Evolutionary conservation across 1,284 basidiomycete genomes (phyloP).

Genomic region (Pseudozyma tsukubaensis): DNA sequence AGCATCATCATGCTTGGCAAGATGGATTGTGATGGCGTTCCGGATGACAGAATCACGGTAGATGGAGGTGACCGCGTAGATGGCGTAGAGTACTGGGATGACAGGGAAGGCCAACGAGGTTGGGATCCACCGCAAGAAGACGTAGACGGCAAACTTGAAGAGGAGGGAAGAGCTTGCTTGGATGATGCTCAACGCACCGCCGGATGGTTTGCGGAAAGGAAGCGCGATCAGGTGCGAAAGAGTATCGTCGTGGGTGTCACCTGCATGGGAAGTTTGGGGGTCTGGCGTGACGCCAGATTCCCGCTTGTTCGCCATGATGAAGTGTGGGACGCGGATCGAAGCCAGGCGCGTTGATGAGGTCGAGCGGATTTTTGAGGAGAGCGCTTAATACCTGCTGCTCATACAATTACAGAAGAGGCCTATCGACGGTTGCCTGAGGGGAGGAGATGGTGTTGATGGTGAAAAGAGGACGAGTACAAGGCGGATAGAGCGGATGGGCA

Average conservation of each 20-base stretch:
- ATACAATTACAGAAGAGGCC: background rate
- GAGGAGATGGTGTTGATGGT: background rate
- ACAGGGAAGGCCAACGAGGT: slow-evolving; percentile 42
- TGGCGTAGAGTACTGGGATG: slow-evolving; percentile 51
- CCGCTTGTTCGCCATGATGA: slow-evolving; percentile 31
- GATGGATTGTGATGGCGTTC: slow-evolving; percentile 27
- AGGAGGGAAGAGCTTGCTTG: slow-evolving; percentile 52
- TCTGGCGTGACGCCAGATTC: slow-evolving; percentile 45
- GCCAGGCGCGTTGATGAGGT: no score
- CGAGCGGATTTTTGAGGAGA: no score
- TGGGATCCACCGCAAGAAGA: slow-evolving; percentile 65
- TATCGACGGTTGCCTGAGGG: background rate
- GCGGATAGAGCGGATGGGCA: no score
- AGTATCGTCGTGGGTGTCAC: slow-evolving; percentile 2
- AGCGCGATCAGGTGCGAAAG: slow-evolving; percentile 11
- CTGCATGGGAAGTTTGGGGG: slow-evolving; percentile 7
- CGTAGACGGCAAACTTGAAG: slow-evolving; percentile 55
- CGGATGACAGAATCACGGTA: slow-evolving; percentile 47
- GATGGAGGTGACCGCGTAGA: slow-evolving; percentile 48
- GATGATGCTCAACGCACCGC: slow-evolving; percentile 38
- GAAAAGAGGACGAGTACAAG: background rate
- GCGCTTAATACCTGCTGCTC: no score
- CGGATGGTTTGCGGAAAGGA: slow-evolving; percentile 33
- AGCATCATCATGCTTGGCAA: slow-evolving; percentile 11
- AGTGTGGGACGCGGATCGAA: background rate